Conservation (phyloP, 1,284 basidiomycete genomes). For the Apiotrichum domesticum region DNA sequence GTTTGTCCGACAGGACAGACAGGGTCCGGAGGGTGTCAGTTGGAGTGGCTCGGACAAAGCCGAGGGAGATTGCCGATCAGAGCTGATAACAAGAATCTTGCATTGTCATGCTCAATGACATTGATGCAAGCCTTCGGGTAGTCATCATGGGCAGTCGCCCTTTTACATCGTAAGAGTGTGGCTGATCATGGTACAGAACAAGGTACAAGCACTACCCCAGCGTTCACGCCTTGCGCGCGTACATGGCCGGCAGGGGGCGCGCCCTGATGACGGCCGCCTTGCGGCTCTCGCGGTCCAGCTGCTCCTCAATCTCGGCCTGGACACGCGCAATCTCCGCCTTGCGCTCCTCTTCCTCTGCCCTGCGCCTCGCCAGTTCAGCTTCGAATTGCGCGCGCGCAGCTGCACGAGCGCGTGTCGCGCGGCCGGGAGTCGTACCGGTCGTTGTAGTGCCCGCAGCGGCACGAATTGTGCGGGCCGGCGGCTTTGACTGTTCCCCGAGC, state of each 20-base stretch:
- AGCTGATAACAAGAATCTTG: no score
- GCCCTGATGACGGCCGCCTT: slow-evolving; percentile 32
- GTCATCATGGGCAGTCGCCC: no score
- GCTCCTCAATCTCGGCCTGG: slow-evolving; percentile 24
- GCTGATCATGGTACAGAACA: no score
- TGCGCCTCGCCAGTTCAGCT: slow-evolving; percentile 9
- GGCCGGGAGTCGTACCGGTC: slow-evolving; percentile 19
- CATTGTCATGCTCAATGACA: no score
- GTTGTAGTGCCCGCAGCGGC: not conserved
- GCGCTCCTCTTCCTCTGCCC: slow-evolving; percentile 10
- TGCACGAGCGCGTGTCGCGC: slow-evolving; percentile 23
- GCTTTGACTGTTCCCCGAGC: not conserved
- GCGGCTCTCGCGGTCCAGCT: slow-evolving; percentile 20
- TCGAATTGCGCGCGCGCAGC: slow-evolving; percentile 22
- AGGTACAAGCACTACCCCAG: no score
- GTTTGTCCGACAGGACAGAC: no score
- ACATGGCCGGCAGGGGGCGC: slow-evolving; percentile 33
- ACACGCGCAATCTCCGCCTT: slow-evolving; percentile 14
- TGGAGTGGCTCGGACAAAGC: no score
- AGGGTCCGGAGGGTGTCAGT: no score
- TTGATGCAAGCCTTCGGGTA: no score
- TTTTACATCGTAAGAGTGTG: no score
- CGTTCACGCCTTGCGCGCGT: not conserved
- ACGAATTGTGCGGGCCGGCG: not conserved
- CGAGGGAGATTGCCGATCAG: no score